Base-by-base conservation (phyloP, 2,329 filamentous ascomycete genomes). In the Aspergillus thermomutatus region DNA sequence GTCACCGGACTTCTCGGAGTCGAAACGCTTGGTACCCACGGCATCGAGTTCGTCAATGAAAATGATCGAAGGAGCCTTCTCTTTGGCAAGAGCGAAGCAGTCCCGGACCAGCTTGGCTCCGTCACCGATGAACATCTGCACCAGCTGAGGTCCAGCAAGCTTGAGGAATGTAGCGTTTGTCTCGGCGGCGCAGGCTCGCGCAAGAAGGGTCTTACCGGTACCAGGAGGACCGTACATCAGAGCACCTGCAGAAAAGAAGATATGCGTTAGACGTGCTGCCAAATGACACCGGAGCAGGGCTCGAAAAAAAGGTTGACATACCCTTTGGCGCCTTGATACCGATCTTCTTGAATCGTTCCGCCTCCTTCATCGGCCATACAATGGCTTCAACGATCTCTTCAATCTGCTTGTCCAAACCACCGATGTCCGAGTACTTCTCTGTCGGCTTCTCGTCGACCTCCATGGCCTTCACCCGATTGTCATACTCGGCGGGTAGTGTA, bases 321-420 rank as follows among this genome's bases (percentile, higher is more conserved):
- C 94, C 94, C 80, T 99, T 99, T 14, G 94, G 94, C 43, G 94
- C 93, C 81, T 99, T 99, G 82, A 99, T 99, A 66, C 94, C 94
- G 70, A 99, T 97, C 84, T 97, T 97, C 84, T 97, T 97, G 82
- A 99, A 99, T 21, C 93, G 86, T 68, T 99, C 95, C 1, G 94
- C 92, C 79, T 99, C 93, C 84, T 97, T 97, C 94, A 99, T 99
- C 1, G 94, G 94, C 93, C 93, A 97, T 28, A 99, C 94, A 50
- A 99, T 94, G 55, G 94, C 94, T 80, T 99, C 94, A 8, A 99
- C 92, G 54, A 99, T 84, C 79, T 99, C 95, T 75, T 97, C 93
- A 71, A 99, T 99, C 81, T 99, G 94, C 80, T 99, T 99, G 78
- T 97, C 92, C 68, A 99, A 77, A 52, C 94, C 94, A 78, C 94